Evolutionary conservation across 345 rosid genomes (phyloP).

Genomic region (Dimocarpus longan): DNA sequence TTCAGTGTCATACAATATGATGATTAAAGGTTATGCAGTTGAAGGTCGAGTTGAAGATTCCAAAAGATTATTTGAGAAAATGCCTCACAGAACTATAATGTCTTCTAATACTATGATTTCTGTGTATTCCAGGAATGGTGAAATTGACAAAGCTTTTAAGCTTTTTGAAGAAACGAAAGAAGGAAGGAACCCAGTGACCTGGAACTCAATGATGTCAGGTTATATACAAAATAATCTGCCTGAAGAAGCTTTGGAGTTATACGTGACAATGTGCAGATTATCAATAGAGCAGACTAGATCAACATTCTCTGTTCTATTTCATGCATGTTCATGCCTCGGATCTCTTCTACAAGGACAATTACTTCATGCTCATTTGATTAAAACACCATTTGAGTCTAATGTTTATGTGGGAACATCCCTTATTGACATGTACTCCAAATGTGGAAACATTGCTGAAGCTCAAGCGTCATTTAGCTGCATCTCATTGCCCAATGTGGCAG

Average conservation of each 20-base stretch:
- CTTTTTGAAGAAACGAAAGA: conserved; percentile 52
- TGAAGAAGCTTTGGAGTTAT: conserved; percentile 48
- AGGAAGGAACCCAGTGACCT: conserved; percentile 53
- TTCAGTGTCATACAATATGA: conserved; percentile 42
- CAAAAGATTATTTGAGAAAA: conserved; percentile 42
- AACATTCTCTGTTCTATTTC: conserved; percentile 54
- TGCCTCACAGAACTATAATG: conserved; percentile 44
- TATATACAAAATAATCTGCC: conserved; percentile 45
- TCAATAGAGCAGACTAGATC: conserved; percentile 45
- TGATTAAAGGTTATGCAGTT: conserved; percentile 60
- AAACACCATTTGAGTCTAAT: conserved; percentile 47
- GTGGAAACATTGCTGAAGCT: conserved; percentile 58
- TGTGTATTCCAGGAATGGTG: conserved; percentile 47
- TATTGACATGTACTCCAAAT: conserved; percentile 65
- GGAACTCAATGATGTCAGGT: conserved; percentile 64
- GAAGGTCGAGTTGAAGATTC: conserved; percentile 47
- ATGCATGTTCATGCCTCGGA: conserved; percentile 58
- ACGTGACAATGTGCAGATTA: conserved; percentile 34
- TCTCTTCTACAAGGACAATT: conserved; percentile 57
- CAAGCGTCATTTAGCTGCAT: conserved; percentile 43
- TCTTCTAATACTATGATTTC: conserved; percentile 59
- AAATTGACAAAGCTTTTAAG: conserved; percentile 49
- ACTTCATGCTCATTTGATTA: conserved; percentile 52
- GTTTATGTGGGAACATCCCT: conserved; percentile 61
- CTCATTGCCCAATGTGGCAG: conserved; percentile 51